Evolutionary conservation across 805 yeast species (phyloP).

Genomic region (Pichia pseudocactophila): DNA sequence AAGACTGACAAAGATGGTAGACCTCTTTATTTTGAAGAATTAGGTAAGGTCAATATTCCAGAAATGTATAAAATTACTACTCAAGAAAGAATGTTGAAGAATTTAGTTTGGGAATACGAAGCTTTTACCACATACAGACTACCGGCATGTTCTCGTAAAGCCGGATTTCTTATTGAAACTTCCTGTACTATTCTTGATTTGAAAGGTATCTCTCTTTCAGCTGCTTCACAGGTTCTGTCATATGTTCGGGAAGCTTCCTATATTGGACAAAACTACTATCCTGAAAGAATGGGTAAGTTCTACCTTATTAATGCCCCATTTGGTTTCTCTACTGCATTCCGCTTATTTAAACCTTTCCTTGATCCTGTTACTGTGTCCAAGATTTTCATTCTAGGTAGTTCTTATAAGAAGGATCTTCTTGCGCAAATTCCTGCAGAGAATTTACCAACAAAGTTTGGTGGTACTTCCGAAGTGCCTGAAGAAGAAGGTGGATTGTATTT

Average conservation of each 20-base stretch:
- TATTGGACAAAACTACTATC: constrained; percentile 95
- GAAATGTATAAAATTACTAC: constrained; percentile 92
- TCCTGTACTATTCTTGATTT: constrained; percentile 93
- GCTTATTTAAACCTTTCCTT: constrained; percentile 82
- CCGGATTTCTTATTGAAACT: constrained; percentile 77
- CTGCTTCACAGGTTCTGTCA: constrained; percentile 77
- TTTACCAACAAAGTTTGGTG: constrained; percentile 88
- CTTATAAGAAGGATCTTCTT: constrained; percentile 72
- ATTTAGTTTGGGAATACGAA: constrained; percentile 97
- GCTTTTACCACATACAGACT: constrained; percentile 73
- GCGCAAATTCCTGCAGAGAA: constrained; percentile 92
- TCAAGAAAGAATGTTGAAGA: constrained; percentile 92
- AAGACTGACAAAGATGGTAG: constrained; percentile 96
- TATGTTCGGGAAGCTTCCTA: constrained; percentile 89
- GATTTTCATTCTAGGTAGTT: constrained; percentile 76
- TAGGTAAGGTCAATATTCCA: constrained; percentile 81
- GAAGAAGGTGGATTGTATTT: constrained; percentile 74
- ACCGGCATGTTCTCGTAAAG: constrained; percentile 88
- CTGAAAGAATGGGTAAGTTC: constrained; percentile 98
- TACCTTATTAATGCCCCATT: constrained; percentile 94
- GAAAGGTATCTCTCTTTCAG: constrained; percentile 81
- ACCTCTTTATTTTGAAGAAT: constrained; percentile 89
- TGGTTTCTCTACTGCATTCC: constrained; percentile 92
- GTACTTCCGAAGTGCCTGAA: constrained; percentile 55
- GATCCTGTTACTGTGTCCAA: constrained; percentile 97